Evolutionary conservation across 2,329 filamentous ascomycete species (phyloP).

Genomic region (Cadophora luteo-olivacea): DNA sequence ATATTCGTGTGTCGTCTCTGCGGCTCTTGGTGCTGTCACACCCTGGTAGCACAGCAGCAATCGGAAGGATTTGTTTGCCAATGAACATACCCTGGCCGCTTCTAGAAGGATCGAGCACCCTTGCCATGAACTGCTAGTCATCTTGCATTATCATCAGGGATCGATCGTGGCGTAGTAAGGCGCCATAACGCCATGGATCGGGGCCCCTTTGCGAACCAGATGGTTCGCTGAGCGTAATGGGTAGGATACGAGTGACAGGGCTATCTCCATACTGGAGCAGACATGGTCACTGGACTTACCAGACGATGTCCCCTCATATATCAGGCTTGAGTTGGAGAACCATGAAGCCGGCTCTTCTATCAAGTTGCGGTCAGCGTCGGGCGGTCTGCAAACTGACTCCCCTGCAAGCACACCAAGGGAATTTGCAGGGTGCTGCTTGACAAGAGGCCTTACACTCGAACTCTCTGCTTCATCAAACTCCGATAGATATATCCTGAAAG

Average conservation of each 20-base stretch:
- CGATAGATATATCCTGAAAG: no score
- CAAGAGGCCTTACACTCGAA: no score
- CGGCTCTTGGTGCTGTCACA: background rate
- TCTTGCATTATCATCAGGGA: background rate
- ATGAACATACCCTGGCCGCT: background rate
- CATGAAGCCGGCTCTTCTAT: background rate
- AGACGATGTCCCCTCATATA: no score
- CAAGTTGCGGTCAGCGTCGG: background rate
- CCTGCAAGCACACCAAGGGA: background rate
- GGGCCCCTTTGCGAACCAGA: background rate
- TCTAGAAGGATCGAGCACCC: background rate
- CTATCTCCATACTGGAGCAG: background rate
- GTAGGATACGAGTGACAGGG: background rate
- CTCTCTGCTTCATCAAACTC: no score
- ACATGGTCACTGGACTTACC: no score
- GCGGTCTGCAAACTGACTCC: no score
- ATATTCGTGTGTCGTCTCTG: background rate
- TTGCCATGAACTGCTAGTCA: background rate
- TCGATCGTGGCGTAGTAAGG: background rate
- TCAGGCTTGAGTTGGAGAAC: background rate
- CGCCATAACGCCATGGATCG: no score
- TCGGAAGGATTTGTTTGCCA: background rate
- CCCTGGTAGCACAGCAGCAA: background rate
- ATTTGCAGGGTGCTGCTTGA: no score
- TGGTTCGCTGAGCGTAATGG: background rate